Conservation (phyloP, 2,329 filamentous ascomycete genomes). For the Cucurbitaria berberidis region DNA sequence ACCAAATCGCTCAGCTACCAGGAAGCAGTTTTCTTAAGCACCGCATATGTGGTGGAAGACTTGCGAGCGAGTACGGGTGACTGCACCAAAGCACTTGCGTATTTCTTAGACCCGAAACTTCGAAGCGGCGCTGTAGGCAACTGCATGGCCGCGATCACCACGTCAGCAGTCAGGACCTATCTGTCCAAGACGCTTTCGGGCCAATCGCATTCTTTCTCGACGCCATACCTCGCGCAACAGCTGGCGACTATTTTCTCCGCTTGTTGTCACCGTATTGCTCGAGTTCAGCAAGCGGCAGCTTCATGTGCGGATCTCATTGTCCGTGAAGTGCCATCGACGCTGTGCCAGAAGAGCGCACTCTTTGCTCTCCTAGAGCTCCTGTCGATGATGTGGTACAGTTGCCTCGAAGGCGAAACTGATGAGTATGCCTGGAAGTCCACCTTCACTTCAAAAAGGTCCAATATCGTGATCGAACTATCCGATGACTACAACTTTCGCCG, state of each 20-base stretch:
- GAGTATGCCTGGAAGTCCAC: slow-evolving; percentile 86
- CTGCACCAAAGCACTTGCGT: slow-evolving; percentile 86
- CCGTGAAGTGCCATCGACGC: slow-evolving; percentile 79
- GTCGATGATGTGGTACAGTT: slow-evolving; percentile 93
- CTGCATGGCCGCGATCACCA: slow-evolving; percentile 67
- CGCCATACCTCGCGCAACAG: slow-evolving; percentile 87
- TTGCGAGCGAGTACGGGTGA: slow-evolving; percentile 85
- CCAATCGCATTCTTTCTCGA: slow-evolving; percentile 78
- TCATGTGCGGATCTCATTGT: slow-evolving; percentile 86
- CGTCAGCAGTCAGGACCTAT: slow-evolving; percentile 80
- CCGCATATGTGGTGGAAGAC: slow-evolving; percentile 87
- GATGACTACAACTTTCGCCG: slow-evolving; percentile 87
- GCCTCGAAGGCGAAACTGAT: slow-evolving; percentile 91
- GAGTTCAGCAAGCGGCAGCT: slow-evolving; percentile 87
- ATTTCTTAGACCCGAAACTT: slow-evolving; percentile 92
- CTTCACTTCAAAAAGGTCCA: slow-evolving; percentile 77
- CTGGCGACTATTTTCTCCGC: slow-evolving; percentile 83
- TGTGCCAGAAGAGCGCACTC: slow-evolving; percentile 88
- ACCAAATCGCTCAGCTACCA: slow-evolving; percentile 85
- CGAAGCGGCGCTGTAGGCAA: slow-evolving; percentile 65
- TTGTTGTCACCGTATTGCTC: slow-evolving; percentile 91
- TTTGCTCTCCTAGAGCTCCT: slow-evolving; percentile 92
- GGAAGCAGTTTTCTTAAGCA: slow-evolving; percentile 89
- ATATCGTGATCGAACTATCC: slow-evolving; percentile 86
- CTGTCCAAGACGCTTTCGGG: slow-evolving; percentile 75